Base-by-base conservation (phyloP, 1,284 basidiomycete species). In the Cerioporus squamosus region DNA sequence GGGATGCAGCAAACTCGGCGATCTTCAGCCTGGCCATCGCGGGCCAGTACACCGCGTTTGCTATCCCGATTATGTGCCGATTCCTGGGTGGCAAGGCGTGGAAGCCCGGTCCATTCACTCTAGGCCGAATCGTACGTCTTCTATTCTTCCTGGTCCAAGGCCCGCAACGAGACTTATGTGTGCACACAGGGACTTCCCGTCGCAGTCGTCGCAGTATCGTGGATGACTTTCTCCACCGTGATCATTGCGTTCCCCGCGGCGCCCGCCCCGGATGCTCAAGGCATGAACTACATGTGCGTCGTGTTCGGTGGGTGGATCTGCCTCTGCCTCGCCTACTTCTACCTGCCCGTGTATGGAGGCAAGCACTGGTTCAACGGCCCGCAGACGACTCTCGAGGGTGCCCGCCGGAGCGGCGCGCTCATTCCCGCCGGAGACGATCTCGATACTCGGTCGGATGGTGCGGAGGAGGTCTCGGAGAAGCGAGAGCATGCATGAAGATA, bases 251-350 rank as follows among this genome's bases (percentile, higher is more conserved):
- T 90, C 75, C 88, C 88, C 0, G 71, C 80, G 1, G 77, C 75
- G 5, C 81, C 84, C 3, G 69, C 74, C 3, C 76, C 83, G 2
- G 69, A 61, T 23, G 79, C 78, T 2, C 50, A 70, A 9, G 73
- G 77, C 56, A 90, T 91, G 88, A 90, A 90, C 72, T 91, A 90
- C 66, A 82, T 81, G 0, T 75, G 83, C 46, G 84, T 85, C 31
- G 86, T 90, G 10, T 71, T 85, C 5, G 82, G 79, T 18, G 85
- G 85, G 6, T 79, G 83, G 10, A 70, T 90, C 50, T 44, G 76
- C 2, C 74, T 87, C 22, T 85, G 85, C 5, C 61, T 88, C 22
- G 46, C 79, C 1, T 89, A 84, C 78, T 91, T 85, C 67, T 88
- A 85, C 69, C 77, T 84, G 62, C 89, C 89, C 1, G 75, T 79